phyloP scores from a whole-genome alignment of 805 yeast genomes.

The Lachancea nothofagi region DNA sequence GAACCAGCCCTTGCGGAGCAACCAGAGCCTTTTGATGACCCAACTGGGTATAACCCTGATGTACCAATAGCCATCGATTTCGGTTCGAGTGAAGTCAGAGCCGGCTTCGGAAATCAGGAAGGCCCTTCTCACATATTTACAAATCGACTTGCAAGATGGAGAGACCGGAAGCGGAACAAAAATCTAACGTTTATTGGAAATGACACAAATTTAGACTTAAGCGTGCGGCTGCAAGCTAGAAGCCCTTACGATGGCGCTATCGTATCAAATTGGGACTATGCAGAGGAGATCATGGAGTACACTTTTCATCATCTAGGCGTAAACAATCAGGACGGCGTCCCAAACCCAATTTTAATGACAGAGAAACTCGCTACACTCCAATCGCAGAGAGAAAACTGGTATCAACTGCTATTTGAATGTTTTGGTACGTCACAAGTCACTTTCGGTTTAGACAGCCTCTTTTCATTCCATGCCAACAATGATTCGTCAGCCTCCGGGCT shows the following conservation, averaged over 20 bases:
- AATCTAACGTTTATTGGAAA: slow-evolving; percentile 74
- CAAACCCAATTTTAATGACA: slow-evolving; percentile 75
- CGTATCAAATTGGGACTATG: slow-evolving; percentile 87
- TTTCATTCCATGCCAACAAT: slow-evolving; percentile 62
- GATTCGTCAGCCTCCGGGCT: slow-evolving; percentile 45
- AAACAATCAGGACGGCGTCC: slow-evolving; percentile 44
- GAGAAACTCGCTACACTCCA: slow-evolving; percentile 71
- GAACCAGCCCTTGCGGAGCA: slow-evolving; percentile 29
- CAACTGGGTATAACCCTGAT: slow-evolving; percentile 27
- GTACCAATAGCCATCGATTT: slow-evolving; percentile 86
- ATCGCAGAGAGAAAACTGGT: slow-evolving; percentile 66
- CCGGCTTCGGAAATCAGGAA: slow-evolving; percentile 47
- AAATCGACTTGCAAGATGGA: slow-evolving; percentile 59
- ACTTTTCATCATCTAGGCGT: slow-evolving; percentile 77
- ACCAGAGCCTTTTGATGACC: slow-evolving; percentile 31
- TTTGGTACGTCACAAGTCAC: slow-evolving; percentile 70
- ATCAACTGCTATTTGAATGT: slow-evolving; percentile 80
- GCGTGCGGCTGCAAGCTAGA: slow-evolving; percentile 60
- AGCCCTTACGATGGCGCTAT: slow-evolving; percentile 85
- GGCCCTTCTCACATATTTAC: slow-evolving; percentile 64
- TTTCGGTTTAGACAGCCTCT: slow-evolving; percentile 78
- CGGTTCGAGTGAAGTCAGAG: slow-evolving; percentile 58
- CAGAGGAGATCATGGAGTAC: slow-evolving; percentile 79
- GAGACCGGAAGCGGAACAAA: slow-evolving; percentile 67
- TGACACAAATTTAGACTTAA: slow-evolving; percentile 68